phyloP scores from a whole-genome alignment of 1,139 yeast genomes.

The Kazachstania sp. region DNA sequence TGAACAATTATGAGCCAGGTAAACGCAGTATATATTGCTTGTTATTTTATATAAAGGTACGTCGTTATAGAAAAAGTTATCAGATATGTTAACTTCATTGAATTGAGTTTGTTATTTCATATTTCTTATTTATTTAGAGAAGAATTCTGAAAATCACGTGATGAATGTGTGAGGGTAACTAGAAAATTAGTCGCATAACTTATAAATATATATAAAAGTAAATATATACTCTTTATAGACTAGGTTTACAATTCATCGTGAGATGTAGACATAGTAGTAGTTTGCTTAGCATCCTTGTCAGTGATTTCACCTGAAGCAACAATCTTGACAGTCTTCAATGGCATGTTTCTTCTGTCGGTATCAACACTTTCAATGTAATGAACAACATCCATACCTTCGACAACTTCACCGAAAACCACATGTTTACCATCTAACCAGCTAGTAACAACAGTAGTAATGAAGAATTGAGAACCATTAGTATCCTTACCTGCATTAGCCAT shows the following conservation, averaged over 20 bases:
- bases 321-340: constrained; percentile 44
- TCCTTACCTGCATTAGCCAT: constrained; percentile 80
- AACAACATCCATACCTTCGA: constrained; percentile 59
- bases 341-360: constrained; percentile 44
- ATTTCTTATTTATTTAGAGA: not conserved
- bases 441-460: constrained; percentile 57
- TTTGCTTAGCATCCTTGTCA: not conserved
- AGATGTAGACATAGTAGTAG: not conserved
- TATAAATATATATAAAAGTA: no score
- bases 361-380: constrained; percentile 45
- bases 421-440: constrained; percentile 60
- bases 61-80: no score
- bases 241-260: not conserved
- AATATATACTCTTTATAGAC: no score
- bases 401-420: constrained; percentile 75
- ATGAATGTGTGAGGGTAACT: not conserved
- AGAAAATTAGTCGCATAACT: not conserved
- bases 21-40: no score
- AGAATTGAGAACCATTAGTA: constrained; percentile 76
- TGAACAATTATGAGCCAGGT: no score
- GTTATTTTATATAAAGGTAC: no score
- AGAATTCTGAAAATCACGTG: not conserved
- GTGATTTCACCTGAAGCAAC: constrained; percentile 27
- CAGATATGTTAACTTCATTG: no score
- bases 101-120: not conserved